These are phyloP conservation scores for Syncephalastrum racemosum DNA, from an alignment of 371 early-diverging fungal genomes.

Conservation along the genomic window DNA sequence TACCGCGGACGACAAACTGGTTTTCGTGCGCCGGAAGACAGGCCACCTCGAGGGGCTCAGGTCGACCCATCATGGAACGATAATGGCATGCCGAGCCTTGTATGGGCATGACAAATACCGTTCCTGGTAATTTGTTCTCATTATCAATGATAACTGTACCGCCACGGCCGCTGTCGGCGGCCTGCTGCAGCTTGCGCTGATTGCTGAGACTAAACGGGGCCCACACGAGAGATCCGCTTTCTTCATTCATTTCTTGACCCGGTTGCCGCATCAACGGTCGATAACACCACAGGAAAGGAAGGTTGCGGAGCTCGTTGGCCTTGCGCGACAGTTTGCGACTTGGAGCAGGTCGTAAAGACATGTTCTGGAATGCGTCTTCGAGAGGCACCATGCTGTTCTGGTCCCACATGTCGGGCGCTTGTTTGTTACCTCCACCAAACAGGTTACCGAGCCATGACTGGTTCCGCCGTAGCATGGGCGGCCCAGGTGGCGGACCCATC, in stretches of 20 bases:
- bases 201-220: slow-evolving; percentile 19
- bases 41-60: slow-evolving; percentile 14
- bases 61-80: slow-evolving; percentile 13
- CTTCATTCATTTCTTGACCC: slow-evolving; percentile 1
- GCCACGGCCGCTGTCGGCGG: neutral
- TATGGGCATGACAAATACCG: slow-evolving; percentile 11
- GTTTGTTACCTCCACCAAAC: slow-evolving; percentile 6
- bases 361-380: slow-evolving; percentile 14
- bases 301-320: slow-evolving; percentile 13
- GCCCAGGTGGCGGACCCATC: slow-evolving; percentile 6
- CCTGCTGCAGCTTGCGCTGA: slow-evolving; percentile 18
- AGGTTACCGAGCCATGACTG: slow-evolving; percentile 16
- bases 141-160: slow-evolving; percentile 15
- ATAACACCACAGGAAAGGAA: slow-evolving; percentile 20
- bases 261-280: slow-evolving; percentile 12
- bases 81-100: slow-evolving; percentile 18
- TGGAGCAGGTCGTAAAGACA: slow-evolving; percentile 4
- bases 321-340: slow-evolving; percentile 14
- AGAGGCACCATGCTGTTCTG: slow-evolving; percentile 11
- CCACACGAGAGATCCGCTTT: slow-evolving; percentile 15
- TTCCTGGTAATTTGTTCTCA: slow-evolving; percentile 21
- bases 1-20: slow-evolving; percentile 14
- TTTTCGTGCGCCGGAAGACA: slow-evolving; percentile 19
- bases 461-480: slow-evolving; percentile 1
- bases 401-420: slow-evolving; percentile 11